Evolutionary conservation across 2,329 filamentous ascomycete genomes (phyloP), one percentile per base, ranked within the genome.

Genomic region (Zelopaecilomyces penicillatus): DNA sequence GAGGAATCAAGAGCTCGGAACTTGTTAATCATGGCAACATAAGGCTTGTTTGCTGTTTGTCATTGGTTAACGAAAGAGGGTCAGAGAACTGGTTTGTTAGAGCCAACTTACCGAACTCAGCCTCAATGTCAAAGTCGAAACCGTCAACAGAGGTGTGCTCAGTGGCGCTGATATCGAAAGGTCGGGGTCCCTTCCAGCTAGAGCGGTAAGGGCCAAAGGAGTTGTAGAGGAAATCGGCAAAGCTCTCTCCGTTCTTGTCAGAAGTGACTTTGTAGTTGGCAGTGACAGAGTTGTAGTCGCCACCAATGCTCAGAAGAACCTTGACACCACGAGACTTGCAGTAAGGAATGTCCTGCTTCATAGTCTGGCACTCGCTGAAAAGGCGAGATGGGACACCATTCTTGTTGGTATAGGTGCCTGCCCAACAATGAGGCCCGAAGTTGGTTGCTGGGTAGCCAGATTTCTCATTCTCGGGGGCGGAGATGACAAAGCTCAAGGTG

Each of bases 61-160:
- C 35, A 37, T 42, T 5, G 5, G 12, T 2, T n/a, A 5, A 27
- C 27, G n/a, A 11, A 8, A 5, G 37, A 37, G 8, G 3, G 10
- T 19, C 6, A 29, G 7, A 34, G 19, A 44, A 9, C 31, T 11
- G 29, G 26, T 10, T 5, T 5, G 11, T 19, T 19, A 33, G 10
- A 31, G 6, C 5, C 10, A 9, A 54, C 61, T 50, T 53, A 66
- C 65, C 50, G 29, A 62, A 52, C 3, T 50, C 41, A 12, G 52
- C 47, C 53, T 70, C 66, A 8, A 71, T 58, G 42, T 70, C 67
- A 50, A 71, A 63, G 47, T 69, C 66, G 45, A 68, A 71, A 34
- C 68, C 68, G 45, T 71, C 65, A 39, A 70, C 53, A 7, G 54
- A 44, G 35, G 50, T 54, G 48, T 56, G 55, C 12, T 56, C 48